Evolutionary conservation across 257 asterid genomes (phyloP), one percentile per base, ranked within the genome.

Genomic region (Gentiana macrophylla): DNA sequence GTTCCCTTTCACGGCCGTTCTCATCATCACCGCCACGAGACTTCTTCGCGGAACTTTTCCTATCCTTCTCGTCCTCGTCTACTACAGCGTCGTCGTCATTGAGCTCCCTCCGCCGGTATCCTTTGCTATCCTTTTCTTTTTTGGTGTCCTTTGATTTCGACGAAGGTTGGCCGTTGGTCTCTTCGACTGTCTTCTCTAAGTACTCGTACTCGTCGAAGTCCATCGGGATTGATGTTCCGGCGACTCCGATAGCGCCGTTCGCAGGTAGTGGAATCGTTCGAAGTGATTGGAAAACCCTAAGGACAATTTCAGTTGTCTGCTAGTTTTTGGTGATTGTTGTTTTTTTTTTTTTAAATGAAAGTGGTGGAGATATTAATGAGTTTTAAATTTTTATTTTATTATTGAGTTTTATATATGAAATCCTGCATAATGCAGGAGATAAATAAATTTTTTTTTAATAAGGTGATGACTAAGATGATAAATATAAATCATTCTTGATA

Each of bases 131-230:
- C 8, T 7, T 38, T 7, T 38, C 44, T 4, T 38, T 7, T 62
- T 66, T 78, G 34, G 58, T 57, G 55, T 81, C 85, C 66, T 71
- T 84, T 72, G 76, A 61, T 66, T 80, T 87, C 61, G 84, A 63
- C 10, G 83, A 55, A 53, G 70, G 63, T 38, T 4, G 44, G 9
- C 69, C 77, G 60, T 84, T 83, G 24, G 84, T 78, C 68, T 80
- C 97, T 60, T 91, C 98, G 44, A 91, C 97, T n/a, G 94, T 72
- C 49, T 83, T 92, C 76, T 92, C 98, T 33, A 92, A 79, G 77
- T 92, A 92, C 37, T 88, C 98, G 75, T 87, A 87, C 91, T 92
- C 98, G 78, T 92, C 98, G 75, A 88, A 88, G 63, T 92, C 98
- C 98, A 92, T 92, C 32, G 52, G 48, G 33, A 13, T 43, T 0